Evolutionary conservation across 2,329 filamentous ascomycete species (phyloP).

Genomic region (Eutypella sp.): DNA sequence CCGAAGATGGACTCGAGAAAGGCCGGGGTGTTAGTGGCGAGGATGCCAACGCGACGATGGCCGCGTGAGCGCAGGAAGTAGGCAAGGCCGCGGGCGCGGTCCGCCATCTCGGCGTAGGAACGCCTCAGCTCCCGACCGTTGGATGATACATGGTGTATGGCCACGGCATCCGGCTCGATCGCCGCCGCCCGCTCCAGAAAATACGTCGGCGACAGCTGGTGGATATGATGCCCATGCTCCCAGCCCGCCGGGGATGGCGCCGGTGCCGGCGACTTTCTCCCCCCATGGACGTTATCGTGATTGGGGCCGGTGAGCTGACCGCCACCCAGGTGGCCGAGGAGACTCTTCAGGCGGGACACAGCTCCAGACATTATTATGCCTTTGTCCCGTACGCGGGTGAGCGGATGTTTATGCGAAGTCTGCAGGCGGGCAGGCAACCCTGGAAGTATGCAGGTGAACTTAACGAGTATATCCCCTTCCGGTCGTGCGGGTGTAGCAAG

Average conservation of each 20-base stretch:
- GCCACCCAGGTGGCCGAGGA: conserved; percentile 46
- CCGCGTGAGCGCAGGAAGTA: conserved; percentile 77
- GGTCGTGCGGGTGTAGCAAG: too few species aligned
- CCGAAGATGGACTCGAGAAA: conserved; percentile 90
- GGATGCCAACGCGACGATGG: conserved; percentile 73
- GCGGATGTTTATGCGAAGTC: too few species aligned
- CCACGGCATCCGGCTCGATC: conserved; percentile 81
- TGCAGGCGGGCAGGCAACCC: neutral
- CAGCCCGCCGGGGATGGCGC: conserved; percentile 33
- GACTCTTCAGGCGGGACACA: conserved; percentile 53
- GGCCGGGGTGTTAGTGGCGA: conserved; percentile 89
- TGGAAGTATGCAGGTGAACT: too few species aligned
- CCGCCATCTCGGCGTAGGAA: conserved; percentile 75
- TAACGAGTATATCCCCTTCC: too few species aligned
- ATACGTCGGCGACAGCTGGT: conserved; percentile 79
- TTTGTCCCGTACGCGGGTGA: too few species aligned
- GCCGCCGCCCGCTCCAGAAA: conserved; percentile 81
- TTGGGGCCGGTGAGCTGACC: too few species aligned
- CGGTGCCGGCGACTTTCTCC: conserved; percentile 21
- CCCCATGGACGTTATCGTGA: too few species aligned
- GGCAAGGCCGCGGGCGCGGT: conserved; percentile 80
- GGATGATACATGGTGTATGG: conserved; percentile 79
- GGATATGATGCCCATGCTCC: conserved; percentile 54
- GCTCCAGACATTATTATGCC: conserved; percentile 54
- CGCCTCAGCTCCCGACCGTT: conserved; percentile 70